Base-by-base conservation (phyloP, 306 rosid species). In the Cucumis hystrix region DNA sequence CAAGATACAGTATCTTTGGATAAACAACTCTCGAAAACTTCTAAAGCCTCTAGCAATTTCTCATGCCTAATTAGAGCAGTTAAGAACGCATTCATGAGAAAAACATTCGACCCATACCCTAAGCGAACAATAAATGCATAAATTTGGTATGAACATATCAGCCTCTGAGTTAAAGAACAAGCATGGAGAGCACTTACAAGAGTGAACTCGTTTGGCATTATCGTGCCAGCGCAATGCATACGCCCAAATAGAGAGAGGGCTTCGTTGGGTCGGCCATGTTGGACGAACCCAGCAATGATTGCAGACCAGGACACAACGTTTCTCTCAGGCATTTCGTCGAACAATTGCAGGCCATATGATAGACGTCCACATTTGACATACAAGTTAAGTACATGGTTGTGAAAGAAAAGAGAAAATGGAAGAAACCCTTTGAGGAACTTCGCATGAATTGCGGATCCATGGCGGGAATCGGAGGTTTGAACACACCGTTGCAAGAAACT, bases 301-400 rank as follows among this genome's bases (percentile, higher is more conserved):
- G 86, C 83, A n/a, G 95, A 89, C 95, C 91, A 91, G 3, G 95
- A 91, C 54, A 91, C 95, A 2, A 88, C 97, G 67, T 91, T 89
- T 76, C 77, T 88, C 0, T 80, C 68, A 5, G 90, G 88, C 91
- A 91, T 89, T 89, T 88, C 95, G 9, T 91, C 95, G 71, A 91
- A 91, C 93, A 91, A 30, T 76, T 84, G 79, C 83, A 85, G 91
- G 17, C 80, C 97, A 10, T 77, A 79, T 49, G 6, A 25, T 70
- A 87, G 84, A 74, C 86, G 82, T 9, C 89, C 89, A 14, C 83
- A 77, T 84, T 85, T 88, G 1, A 82, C 82, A 35, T 89, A 91
- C 84, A 89, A 59, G 54, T 83, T 88, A 9, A 91, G 88, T 60
- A 88, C 68, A 80, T 91, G 91, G 79, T 91, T 88, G 43, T 85